Conservation (phyloP, 2,329 filamentous ascomycete species). For the Stachybotrys elegans region DNA sequence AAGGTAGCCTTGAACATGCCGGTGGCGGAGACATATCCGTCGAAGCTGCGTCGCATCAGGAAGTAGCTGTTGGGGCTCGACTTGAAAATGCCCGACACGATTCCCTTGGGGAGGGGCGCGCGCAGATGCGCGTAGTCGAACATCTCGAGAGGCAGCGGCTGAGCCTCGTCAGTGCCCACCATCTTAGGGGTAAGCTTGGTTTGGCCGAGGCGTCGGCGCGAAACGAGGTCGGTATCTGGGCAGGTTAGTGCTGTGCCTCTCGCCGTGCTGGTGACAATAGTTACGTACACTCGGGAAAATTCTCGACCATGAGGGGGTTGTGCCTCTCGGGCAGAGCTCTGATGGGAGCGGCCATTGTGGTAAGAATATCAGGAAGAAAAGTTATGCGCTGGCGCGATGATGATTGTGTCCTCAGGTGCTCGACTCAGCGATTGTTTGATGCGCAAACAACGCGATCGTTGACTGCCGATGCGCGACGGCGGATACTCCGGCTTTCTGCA, state of each 20-base stretch:
- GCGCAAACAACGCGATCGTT: no score
- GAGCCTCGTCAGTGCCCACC: conserved; percentile 67
- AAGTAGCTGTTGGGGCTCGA: conserved; percentile 90
- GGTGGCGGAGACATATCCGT: conserved; percentile 79
- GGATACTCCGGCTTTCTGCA: no score
- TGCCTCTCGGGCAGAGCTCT: conserved; percentile 49
- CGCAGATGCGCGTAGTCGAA: conserved; percentile 97
- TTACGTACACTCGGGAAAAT: conserved; percentile 56
- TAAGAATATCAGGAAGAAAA: no score
- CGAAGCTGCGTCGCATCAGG: conserved; percentile 84
- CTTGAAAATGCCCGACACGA: conserved; percentile 89
- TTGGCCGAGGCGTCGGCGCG: conserved; percentile 83
- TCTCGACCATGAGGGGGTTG: conserved; percentile 63
- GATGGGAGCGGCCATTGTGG: conserved; percentile 10
- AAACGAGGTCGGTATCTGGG: conserved; percentile 67
- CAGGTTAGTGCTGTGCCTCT: conserved; percentile 17
- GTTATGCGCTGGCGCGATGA: no score
- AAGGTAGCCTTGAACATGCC: conserved; percentile 93
- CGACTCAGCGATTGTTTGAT: neutral
- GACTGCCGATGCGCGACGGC: no score
- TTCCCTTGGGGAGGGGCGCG: conserved; percentile 85
- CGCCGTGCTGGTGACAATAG: conserved; percentile 4
- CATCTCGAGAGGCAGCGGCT: conserved; percentile 67
- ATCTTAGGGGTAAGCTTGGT: conserved; percentile 85
- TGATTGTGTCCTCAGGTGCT: neutral